Percentiles rank a stretch among this genome's conserved stretches.
These are phyloP conservation scores for Cytauxzoon felis DNA, from an alignment of 169 alveolate species.

Conservation along the genomic window DNA sequence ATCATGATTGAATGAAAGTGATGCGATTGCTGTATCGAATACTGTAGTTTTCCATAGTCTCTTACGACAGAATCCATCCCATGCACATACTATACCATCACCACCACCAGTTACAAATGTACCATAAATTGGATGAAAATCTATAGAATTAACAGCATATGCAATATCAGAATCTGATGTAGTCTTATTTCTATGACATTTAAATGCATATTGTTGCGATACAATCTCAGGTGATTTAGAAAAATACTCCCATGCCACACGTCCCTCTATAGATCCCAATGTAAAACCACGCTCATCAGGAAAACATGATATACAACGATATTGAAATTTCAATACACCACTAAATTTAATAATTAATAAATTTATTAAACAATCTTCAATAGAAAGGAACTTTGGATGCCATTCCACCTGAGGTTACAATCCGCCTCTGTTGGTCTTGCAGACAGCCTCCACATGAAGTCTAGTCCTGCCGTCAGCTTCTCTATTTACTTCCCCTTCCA, in stretches of 20 bases:
- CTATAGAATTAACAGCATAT: conserved; percentile 84
- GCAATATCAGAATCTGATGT: conserved; percentile 65
- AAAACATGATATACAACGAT: conserved; percentile 80
- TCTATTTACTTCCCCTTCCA: too few relatives aligned
- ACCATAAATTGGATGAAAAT: conserved; percentile 84
- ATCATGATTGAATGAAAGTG: conserved; percentile 72
- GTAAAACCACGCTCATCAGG: conserved; percentile 89
- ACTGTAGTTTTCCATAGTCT: conserved; percentile 79
- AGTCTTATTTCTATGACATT: conserved; percentile 84
- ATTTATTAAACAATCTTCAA: too few relatives aligned
- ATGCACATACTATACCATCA: conserved; percentile 87
- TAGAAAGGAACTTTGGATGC: too few relatives aligned
- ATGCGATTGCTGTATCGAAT: conserved; percentile 76
- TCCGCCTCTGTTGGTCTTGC: too few relatives aligned
- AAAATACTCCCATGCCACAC: conserved; percentile 88
- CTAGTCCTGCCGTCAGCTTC: too few relatives aligned
- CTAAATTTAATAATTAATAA: conserved; percentile 1
- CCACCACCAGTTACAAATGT: conserved; percentile 91
- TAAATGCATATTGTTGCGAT: conserved; percentile 84
- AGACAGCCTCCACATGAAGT: too few relatives aligned
- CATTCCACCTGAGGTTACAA: too few relatives aligned
- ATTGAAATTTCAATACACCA: conserved; percentile 79
- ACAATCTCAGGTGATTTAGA: conserved; percentile 74
- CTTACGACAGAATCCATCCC: conserved; percentile 88
- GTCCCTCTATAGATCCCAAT: conserved; percentile 89